phyloP scores from a whole-genome alignment of 2,329 filamentous ascomycete species.

The Fusarium mangiferae region DNA sequence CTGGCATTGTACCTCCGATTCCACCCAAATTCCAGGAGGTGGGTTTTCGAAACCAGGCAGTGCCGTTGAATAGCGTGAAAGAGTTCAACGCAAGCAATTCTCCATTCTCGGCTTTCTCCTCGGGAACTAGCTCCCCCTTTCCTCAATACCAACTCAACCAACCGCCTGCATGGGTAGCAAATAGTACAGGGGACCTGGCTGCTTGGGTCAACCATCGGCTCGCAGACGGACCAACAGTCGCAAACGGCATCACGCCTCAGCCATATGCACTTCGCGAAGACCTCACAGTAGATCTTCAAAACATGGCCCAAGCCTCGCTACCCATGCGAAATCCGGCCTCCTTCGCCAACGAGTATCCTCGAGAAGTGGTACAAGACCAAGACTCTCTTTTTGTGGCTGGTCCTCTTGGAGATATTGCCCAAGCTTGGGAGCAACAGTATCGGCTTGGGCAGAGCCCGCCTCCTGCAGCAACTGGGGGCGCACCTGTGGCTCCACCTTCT shows the following conservation, averaged over 20 bases:
- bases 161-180: constrained; percentile 21
- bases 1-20: background rate
- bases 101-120: constrained; percentile 17
- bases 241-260: constrained; percentile 33
- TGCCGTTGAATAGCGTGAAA: constrained; percentile 2
- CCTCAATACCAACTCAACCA: background rate
- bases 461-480: background rate
- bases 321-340: background rate
- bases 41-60: constrained; percentile 4
- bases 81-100: background rate
- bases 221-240: background rate
- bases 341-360: constrained; percentile 13
- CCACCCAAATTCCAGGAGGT: constrained; percentile 27
- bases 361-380: background rate
- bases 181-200: constrained; percentile 4
- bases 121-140: constrained; percentile 3
- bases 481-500: background rate
- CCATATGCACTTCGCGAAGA: constrained; percentile 35
- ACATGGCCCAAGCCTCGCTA: background rate
- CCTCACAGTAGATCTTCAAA: constrained; percentile 30
- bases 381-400: background rate
- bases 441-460: background rate
- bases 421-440: constrained; percentile 16
- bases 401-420: constrained; percentile 15
- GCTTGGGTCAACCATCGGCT: constrained; percentile 9